Base-by-base conservation (phyloP, 2,329 filamentous ascomycete species). In the Colletotrichum simmondsii region DNA sequence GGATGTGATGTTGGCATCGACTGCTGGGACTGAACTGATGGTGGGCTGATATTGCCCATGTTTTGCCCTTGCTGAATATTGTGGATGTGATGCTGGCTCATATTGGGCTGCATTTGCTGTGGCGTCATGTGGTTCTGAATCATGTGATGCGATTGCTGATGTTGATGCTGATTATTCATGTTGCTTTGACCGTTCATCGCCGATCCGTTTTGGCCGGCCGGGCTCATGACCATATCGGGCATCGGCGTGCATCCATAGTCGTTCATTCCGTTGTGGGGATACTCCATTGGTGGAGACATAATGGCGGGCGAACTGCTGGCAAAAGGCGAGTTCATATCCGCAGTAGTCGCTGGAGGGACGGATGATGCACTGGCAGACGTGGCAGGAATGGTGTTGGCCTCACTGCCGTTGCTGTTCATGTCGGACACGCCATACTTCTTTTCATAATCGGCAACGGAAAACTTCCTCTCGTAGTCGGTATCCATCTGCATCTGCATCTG, bases 221-320 rank as follows among this genome's bases (percentile, higher is more conserved):
- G 85, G 46, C 83, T 88, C 83, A 90, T 87, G 52, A 88, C 84
- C 79, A 90, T 87, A 8, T 90, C 88, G 1, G 86, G 80, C 74
- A 90, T 87, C 11, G 86, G 80, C 24, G 81, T 83, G 42, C 79
- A 83, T 10, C 68, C 71, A 19, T 73, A 90, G 3, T 86, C 85
- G 49, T 80, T 80, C 64, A 88, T 79, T 65, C 77, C 77, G 37
- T 87, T 59, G 54, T 62, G 84, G 2, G 83, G 76, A 73, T 88
- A 88, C 5, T 90, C 89, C 68, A 87, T 81, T 4, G 81, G 81
- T 1, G 88, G 87, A 3, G 89, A 90, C 82, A 90, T 85, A 30
- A 90, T 85, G 14, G 82, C 77, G 0, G 89, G 88, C 1, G 89
- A 90, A 71, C 85, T 86, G 71, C 85, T 86, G 22, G 84, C 84